phyloP scores from a whole-genome alignment of 768 basidiomycete species.

The Clitopilus passeckerianus region DNA sequence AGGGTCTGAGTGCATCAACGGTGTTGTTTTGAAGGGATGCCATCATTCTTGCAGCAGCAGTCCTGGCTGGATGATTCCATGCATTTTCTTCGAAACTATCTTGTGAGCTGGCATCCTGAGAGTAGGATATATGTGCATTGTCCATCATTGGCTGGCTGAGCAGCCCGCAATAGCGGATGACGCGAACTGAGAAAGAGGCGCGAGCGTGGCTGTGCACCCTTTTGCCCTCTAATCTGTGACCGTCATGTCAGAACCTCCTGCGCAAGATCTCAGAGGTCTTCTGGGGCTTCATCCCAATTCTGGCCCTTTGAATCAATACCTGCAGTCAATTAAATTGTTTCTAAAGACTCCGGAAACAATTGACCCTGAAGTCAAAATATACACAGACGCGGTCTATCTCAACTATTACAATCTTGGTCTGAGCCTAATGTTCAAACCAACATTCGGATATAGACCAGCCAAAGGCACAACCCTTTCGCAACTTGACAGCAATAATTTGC shows the following conservation, averaged over 20 bases:
- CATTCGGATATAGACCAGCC: constrained; percentile 55
- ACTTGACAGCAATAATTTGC: constrained; percentile 43
- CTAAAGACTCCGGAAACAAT: constrained; percentile 12
- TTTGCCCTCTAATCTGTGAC: background rate
- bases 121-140: constrained; percentile 11
- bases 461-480: constrained; percentile 38
- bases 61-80: background rate
- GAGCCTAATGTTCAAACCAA: constrained; percentile 74
- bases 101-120: constrained; percentile 6
- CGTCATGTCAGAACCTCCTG: constrained; percentile 3
- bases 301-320: constrained; percentile 32
- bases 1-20: constrained; percentile 35
- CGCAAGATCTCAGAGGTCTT: constrained; percentile 25
- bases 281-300: constrained; percentile 52
- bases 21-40: background rate
- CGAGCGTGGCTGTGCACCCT: background rate
- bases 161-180: background rate
- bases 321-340: constrained; percentile 29
- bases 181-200: background rate
- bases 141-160: constrained; percentile 9
- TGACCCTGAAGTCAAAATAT: constrained; percentile 69
- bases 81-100: background rate
- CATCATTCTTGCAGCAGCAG: background rate
- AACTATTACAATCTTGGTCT: constrained; percentile 79
- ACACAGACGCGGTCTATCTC: constrained; percentile 81